Evolutionary conservation across 2,329 filamentous ascomycete species (phyloP).

Genomic region (Cladosporium sp.): DNA sequence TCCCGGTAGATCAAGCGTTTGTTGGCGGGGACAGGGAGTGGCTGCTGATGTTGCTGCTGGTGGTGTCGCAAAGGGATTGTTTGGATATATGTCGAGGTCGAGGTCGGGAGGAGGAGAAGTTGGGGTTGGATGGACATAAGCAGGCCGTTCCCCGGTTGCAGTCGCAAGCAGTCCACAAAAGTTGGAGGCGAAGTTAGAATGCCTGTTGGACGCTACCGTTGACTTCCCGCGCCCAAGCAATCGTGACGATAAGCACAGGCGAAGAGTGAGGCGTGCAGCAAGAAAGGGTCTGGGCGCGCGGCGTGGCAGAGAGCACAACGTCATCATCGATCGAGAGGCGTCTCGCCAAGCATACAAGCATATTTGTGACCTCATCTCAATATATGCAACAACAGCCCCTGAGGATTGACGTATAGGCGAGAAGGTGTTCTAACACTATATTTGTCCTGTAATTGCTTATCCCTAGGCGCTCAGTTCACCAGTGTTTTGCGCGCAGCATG

Average conservation of each 20-base stretch:
- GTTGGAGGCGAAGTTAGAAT: slow-evolving; percentile 7
- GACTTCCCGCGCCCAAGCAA: neutral
- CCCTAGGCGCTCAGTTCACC: too few species aligned
- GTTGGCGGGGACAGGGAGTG: neutral
- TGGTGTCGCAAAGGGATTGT: neutral
- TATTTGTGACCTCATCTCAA: neutral
- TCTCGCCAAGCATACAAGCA: slow-evolving; percentile 2
- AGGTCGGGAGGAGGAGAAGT: neutral
- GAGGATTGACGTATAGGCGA: neutral
- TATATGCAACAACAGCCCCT: neutral
- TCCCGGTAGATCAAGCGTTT: neutral
- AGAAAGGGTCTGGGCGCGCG: slow-evolving; percentile 3
- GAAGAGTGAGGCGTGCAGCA: neutral
- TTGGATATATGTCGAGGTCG: neutral
- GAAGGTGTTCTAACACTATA: neutral
- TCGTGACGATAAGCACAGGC: slow-evolving; percentile 4
- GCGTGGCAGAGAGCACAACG: neutral
- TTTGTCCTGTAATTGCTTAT: too few species aligned
- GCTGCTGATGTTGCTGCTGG: neutral
- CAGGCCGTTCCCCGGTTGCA: neutral
- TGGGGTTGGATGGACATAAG: neutral
- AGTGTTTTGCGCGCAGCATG: too few species aligned
- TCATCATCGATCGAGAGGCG: slow-evolving; percentile 6
- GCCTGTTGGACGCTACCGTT: neutral
- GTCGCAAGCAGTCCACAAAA: slow-evolving; percentile 11